phyloP scores from a whole-genome alignment of 208 protist species.

The Trypanosoma caninum region DNA sequence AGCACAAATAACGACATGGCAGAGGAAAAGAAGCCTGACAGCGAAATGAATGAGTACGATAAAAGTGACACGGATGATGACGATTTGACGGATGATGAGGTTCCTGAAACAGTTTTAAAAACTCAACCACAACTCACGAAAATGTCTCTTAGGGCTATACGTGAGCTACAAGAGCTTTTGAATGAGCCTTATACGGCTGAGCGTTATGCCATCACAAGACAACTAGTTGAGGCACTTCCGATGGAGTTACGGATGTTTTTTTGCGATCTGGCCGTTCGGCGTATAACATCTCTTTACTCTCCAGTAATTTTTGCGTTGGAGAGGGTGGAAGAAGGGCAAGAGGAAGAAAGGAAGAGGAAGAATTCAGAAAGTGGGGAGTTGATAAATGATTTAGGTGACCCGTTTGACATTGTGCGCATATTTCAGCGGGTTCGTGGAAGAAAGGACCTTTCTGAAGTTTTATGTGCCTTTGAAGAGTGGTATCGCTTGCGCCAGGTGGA shows the following conservation, averaged over 20 bases:
- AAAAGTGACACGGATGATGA: neutral
- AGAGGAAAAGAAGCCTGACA: no score
- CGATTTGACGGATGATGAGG: constrained; percentile 8
- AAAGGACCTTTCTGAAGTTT: constrained; percentile 37
- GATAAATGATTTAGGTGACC: constrained; percentile 3
- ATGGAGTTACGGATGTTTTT: constrained; percentile 40
- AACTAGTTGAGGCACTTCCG: constrained; percentile 27
- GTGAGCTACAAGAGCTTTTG: constrained; percentile 26
- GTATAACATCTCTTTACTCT: constrained; percentile 35
- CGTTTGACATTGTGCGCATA: constrained; percentile 37
- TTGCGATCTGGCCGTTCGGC: constrained; percentile 33
- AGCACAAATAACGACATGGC: no score
- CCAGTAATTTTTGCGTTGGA: constrained; percentile 26
- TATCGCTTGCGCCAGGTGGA: constrained; percentile 68
- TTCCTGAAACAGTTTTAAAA: neutral
- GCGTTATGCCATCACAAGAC: constrained; percentile 26
- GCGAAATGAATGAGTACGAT: neutral
- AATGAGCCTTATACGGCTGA: constrained; percentile 16
- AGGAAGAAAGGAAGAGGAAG: neutral
- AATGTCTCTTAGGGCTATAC: constrained; percentile 14
- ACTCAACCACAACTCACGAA: neutral
- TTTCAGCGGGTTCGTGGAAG: constrained; percentile 37
- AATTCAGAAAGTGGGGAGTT: neutral
- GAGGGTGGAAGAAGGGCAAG: neutral
- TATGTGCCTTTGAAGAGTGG: constrained; percentile 76